These are phyloP conservation scores for Tetrapisispora iriomotensis DNA, from an alignment of 805 yeast species.

Conservation along the genomic window DNA sequence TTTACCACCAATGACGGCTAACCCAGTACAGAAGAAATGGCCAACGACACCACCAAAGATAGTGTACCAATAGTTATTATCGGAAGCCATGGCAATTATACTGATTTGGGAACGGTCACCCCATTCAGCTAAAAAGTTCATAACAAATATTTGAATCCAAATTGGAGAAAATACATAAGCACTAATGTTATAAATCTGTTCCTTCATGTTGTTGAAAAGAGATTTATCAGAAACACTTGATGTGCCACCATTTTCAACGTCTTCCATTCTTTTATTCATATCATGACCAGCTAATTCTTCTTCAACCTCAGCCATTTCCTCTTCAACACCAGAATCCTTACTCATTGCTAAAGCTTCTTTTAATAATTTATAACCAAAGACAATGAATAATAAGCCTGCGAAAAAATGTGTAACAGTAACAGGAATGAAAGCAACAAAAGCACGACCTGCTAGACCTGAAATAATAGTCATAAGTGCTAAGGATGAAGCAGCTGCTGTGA, in stretches of 20 bases:
- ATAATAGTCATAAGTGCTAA: conserved; percentile 83
- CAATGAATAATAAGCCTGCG: conserved; percentile 72
- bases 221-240: conserved; percentile 5
- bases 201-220: conserved; percentile 10
- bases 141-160: conserved; percentile 88
- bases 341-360: conserved; percentile 79
- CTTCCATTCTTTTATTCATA: conserved; percentile 40
- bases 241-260: conserved; percentile 49
- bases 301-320: conserved; percentile 94
- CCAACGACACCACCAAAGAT: conserved; percentile 85
- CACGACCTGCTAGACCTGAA: conserved; percentile 85
- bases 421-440: conserved; percentile 76
- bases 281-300: conserved; percentile 71
- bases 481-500: conserved; percentile 77
- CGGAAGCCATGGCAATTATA: conserved; percentile 97
- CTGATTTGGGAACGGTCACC: conserved; percentile 98
- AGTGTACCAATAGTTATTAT: conserved; percentile 82
- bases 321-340: conserved; percentile 78
- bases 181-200: conserved; percentile 46
- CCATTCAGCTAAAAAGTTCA: conserved; percentile 98
- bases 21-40: conserved; percentile 75
- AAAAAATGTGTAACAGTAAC: conserved; percentile 68
- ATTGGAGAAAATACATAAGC: conserved; percentile 67
- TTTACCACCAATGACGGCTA: conserved; percentile 93
- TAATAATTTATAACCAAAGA: conserved; percentile 70